Evolutionary conservation across 1,284 basidiomycete genomes (phyloP).

Genomic region (Ceratobasidium sp.): DNA sequence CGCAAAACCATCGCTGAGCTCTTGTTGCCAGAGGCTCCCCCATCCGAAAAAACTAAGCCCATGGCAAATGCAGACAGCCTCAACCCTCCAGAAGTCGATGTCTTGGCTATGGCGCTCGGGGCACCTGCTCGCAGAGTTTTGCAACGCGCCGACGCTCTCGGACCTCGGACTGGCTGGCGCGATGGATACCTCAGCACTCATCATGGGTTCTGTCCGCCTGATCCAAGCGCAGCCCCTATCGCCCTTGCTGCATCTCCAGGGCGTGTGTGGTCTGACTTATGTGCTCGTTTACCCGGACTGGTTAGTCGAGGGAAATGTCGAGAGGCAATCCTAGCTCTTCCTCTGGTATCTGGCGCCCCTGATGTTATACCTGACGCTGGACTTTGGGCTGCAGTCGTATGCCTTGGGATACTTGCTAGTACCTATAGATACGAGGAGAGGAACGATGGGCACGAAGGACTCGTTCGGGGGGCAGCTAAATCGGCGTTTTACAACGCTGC

Average conservation of each 20-base stretch:
- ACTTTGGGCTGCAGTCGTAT: slow-evolving; percentile 45
- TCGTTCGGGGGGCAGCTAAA: slow-evolving; percentile 20
- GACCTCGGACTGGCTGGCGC: slow-evolving; percentile 43
- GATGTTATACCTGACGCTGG: slow-evolving; percentile 42
- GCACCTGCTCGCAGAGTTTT: slow-evolving; percentile 44
- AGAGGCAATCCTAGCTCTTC: slow-evolving; percentile 39
- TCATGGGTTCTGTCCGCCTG: slow-evolving; percentile 41
- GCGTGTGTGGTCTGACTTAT: slow-evolving; percentile 40
- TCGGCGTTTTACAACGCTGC: slow-evolving; percentile 22
- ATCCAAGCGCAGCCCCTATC: slow-evolving; percentile 37
- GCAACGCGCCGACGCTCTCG: slow-evolving; percentile 39
- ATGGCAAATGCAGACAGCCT: slow-evolving; percentile 44
- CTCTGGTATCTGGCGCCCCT: slow-evolving; percentile 24
- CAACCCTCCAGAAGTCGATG: slow-evolving; percentile 33
- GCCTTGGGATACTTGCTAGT: slow-evolving; percentile 42
- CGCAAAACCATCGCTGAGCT: slow-evolving; percentile 38
- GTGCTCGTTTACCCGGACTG: slow-evolving; percentile 38
- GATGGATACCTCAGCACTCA: slow-evolving; percentile 41
- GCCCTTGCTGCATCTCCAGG: slow-evolving; percentile 40
- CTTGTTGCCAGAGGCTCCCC: slow-evolving; percentile 30
- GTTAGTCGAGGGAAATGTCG: slow-evolving; percentile 41
- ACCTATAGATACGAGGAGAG: slow-evolving; percentile 43
- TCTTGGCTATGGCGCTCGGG: slow-evolving; percentile 40
- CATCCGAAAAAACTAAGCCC: slow-evolving; percentile 19
- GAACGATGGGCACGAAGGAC: slow-evolving; percentile 44